Base-by-base conservation (phyloP, 2,329 filamentous ascomycete genomes). In the Cercospora sp. region DNA sequence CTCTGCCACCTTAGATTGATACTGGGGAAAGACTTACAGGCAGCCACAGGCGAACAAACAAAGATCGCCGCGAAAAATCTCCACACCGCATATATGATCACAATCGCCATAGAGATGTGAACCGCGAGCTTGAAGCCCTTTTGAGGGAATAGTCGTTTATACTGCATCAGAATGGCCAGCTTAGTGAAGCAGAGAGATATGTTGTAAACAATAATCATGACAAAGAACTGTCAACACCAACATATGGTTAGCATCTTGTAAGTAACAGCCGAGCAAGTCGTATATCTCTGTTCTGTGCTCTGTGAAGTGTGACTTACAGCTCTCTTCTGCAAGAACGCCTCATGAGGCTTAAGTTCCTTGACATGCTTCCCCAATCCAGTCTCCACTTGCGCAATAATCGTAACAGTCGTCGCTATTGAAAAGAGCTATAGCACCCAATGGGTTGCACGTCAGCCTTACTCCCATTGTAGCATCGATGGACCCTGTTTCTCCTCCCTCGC, bases 141-240 rank as follows among this genome's bases (percentile, higher is more conserved):
- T 5, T 78, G 79, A 8, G 78, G 79, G 63, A 84, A 84, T 26
- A 84, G 79, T 30, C 80, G 80, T 23, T 81, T 79, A 67, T 84
- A 84, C 67, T 83, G 82, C 65, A 84, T 75, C 3, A 84, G 72
- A 57, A 84, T 83, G 0, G 81, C 82, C 8, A 80, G 75, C 72
- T 84, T 84, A 39, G 80, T 80, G 69, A 77, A 78, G 39, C 72
- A 74, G 42, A 80, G 71, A 10, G 76, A 77, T 16, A 78, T 65
- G 64, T 81, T 80, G 73, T 81, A 81, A 9, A 80, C 78, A 20
- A 68, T 65, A 39, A 70, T 70, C 60, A 64, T 67, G 23, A 55
- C 39, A 26, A 67, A 65, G 59, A 69, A 69, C 68, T 69, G 31
- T 8, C 28, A n/a, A 13, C 30, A 5, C 1, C 18, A 16, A 3